Evolutionary conservation across 2,329 filamentous ascomycete genomes (phyloP), one percentile per base, ranked within the genome.

Genomic region (Aspergillus sp.): DNA sequence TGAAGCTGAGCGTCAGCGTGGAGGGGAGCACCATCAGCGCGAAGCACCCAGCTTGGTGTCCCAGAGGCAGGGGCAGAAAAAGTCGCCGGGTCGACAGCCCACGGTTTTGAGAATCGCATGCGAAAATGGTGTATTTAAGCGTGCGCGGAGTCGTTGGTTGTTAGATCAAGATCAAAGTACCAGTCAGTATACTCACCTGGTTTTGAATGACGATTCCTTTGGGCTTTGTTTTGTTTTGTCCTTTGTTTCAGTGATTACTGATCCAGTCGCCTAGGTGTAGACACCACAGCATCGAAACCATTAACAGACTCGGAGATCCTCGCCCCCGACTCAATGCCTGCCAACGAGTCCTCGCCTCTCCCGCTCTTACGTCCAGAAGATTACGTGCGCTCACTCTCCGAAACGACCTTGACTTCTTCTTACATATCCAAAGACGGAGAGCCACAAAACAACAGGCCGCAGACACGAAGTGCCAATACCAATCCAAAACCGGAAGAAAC

Each of bases 241-340:
- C 45, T 11, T 16, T 18, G 16, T 16, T 36, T 36, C 4, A n/a
- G 16, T 42, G 26, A 5, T 42, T 16, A n/a, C 36, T 42, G 6
- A 42, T 14, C 12, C 4, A 16, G 36, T 16, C 36, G 1, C n/a
- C 36, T 36, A 11, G 32, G 14, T 36, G 14, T 16, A 36, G 32
- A 16, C 32, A 36, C 11, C 12, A 51, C 51, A 54, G 46, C 24
- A 24, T n/a, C 45, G 6, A 12, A 18, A 39, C 32, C 24, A 31
- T 11, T 31, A 9, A 45, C 18, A 31, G 52, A 18, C 9, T 56
- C 54, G 20, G 57, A 59, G 4, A n/a, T 59, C 2, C 54, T 65
- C 26, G 65, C 64, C 9, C 63, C 65, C 22, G 62, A 67, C 50
- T 67, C 65, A 0, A 59, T 62, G 54, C 58, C 63, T 14, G 29